These are phyloP conservation scores for Teunomyces pallodes DNA, from an alignment of 805 yeast species.

Conservation along the genomic window DNA sequence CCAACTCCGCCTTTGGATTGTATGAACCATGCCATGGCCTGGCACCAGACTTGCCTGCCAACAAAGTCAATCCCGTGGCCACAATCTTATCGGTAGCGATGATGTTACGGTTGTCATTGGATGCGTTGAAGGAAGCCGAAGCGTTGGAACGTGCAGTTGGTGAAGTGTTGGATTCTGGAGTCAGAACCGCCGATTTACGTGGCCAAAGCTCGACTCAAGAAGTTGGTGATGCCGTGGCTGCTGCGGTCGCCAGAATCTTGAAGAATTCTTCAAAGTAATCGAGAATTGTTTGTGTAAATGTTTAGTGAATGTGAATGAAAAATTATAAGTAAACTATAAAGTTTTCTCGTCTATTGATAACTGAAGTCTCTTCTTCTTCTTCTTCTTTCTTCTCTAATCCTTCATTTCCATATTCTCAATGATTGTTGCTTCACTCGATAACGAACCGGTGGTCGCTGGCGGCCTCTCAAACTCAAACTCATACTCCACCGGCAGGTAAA, in stretches of 20 bases:
- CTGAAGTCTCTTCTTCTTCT: neutral
- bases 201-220: constrained; percentile 82
- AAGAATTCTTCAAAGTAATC: constrained; percentile 11
- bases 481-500: constrained; percentile 31
- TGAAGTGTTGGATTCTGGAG: constrained; percentile 73
- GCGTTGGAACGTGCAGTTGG: constrained; percentile 88
- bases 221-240: constrained; percentile 92
- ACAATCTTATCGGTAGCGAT: constrained; percentile 93
- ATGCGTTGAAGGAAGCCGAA: constrained; percentile 78
- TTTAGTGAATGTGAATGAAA: no score
- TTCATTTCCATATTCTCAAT: neutral
- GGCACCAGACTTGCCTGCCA: constrained; percentile 88
- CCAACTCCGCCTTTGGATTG: constrained; percentile 89
- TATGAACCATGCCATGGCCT: constrained; percentile 99
- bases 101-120: constrained; percentile 92
- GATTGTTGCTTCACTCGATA: constrained; percentile 9
- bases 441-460: constrained; percentile 1
- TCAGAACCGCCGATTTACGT: constrained; percentile 89
- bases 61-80: constrained; percentile 93
- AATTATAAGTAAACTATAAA: no score
- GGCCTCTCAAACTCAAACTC: constrained; percentile 7
- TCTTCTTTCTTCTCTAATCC: neutral
- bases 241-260: constrained; percentile 60
- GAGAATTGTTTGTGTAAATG: no score
- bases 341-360: neutral